These are phyloP conservation scores for Saksenaea oblongispora DNA, from an alignment of 371 early-diverging fungal genomes.

Conservation along the genomic window DNA sequence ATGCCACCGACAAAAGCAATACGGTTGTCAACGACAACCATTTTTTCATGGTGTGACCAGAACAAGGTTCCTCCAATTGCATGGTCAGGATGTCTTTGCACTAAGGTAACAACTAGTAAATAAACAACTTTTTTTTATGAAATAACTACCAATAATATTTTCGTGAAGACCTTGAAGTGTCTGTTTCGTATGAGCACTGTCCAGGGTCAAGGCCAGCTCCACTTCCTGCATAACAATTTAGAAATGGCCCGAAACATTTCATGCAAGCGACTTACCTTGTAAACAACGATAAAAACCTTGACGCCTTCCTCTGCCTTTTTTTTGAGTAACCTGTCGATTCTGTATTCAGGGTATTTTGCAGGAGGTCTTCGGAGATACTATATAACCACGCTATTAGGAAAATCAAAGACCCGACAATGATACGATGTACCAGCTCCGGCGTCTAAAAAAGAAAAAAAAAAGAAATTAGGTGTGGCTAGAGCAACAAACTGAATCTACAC, in stretches of 20 bases:
- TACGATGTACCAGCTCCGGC: constrained; percentile 41
- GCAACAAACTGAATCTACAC: neutral
- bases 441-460: constrained; percentile 25
- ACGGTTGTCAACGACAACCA: constrained; percentile 70
- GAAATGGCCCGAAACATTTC: constrained; percentile 1
- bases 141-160: constrained; percentile 66
- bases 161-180: constrained; percentile 71
- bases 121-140: neutral
- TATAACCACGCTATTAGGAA: neutral
- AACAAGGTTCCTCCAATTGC: constrained; percentile 63
- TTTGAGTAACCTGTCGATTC: constrained; percentile 82
- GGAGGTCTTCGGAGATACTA: constrained; percentile 81
- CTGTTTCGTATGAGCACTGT: constrained; percentile 81
- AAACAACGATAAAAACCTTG: constrained; percentile 86
- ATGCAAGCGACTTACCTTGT: constrained; percentile 57
- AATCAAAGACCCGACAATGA: neutral
- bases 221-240: constrained; percentile 61
- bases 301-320: constrained; percentile 89
- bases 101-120: constrained; percentile 17
- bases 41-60: constrained; percentile 87
- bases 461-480: constrained; percentile 1
- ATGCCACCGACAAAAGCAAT: constrained; percentile 84
- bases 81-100: constrained; percentile 76
- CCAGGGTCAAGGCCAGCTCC: constrained; percentile 72
- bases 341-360: constrained; percentile 67